Percentiles rank a stretch among this genome's conserved stretches.
Conservation (phyloP, 495 filamentous ascomycete genomes). For the Cudoniella acicularis region DNA sequence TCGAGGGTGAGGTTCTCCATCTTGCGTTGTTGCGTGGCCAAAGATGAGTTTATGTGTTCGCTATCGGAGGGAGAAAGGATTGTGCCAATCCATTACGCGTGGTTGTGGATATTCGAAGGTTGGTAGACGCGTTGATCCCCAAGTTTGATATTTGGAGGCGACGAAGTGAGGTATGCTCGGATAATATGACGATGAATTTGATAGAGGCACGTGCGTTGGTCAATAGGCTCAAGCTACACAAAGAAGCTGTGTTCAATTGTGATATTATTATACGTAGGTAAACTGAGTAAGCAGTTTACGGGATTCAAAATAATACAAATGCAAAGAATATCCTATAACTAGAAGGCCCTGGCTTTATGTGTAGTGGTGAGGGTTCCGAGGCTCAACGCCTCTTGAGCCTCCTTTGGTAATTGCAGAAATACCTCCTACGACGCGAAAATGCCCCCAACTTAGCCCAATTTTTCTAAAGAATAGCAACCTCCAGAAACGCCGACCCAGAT, state of each 20-base stretch:
- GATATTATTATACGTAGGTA: not conserved
- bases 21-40: constrained; percentile 25
- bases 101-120: constrained; percentile 4
- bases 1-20: constrained; percentile 48
- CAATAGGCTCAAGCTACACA: not conserved
- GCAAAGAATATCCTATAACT: not conserved
- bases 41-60: constrained; percentile 7
- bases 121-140: not conserved
- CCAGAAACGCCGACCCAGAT: constrained; percentile 7
- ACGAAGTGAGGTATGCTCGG: not conserved
- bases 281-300: not conserved
- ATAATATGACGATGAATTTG: constrained; percentile 7
- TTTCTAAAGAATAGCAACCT: not conserved
- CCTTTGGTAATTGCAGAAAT: not conserved
- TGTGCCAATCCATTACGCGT: constrained; percentile 21
- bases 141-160: not conserved
- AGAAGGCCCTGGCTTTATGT: not conserved
- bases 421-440: not conserved
- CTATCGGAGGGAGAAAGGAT: constrained; percentile 3
- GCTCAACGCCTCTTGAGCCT: not conserved
- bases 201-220: constrained; percentile 3
- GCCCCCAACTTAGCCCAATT: not conserved
- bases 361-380: not conserved
- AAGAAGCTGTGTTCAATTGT: not conserved
- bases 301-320: not conserved